Conservation (phyloP, 2,329 filamentous ascomycete genomes). For the Thermothelomyces thermophilus region DNA sequence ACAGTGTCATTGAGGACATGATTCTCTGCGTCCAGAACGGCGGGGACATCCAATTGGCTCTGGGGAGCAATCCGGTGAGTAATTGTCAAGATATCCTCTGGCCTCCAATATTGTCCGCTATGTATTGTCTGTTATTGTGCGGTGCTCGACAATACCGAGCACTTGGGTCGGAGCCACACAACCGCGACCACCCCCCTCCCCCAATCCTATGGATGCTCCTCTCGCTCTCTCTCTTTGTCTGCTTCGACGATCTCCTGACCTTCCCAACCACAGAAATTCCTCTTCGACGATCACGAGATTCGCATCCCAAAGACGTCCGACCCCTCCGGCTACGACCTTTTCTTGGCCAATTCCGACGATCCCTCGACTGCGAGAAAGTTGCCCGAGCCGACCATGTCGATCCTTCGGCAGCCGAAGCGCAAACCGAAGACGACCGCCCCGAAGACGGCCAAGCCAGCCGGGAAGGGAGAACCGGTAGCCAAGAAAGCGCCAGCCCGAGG, state of each 20-base stretch:
- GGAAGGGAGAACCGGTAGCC: slow-evolving; percentile 9
- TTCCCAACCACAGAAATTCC: slow-evolving; percentile 39
- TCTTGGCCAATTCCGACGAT: slow-evolving; percentile 46
- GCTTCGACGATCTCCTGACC: slow-evolving; percentile 1
- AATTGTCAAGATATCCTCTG: slow-evolving; percentile 8
- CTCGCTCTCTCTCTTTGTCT: not conserved
- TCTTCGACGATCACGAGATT: slow-evolving; percentile 40
- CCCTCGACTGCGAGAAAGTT: slow-evolving; percentile 42
- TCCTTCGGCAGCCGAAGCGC: slow-evolving; percentile 39
- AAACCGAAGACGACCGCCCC: slow-evolving; percentile 27
- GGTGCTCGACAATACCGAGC: slow-evolving; percentile 14
- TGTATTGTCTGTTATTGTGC: slow-evolving; percentile 11
- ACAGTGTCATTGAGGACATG: slow-evolving; percentile 55
- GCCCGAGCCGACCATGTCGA: slow-evolving; percentile 43
- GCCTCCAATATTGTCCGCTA: not conserved
- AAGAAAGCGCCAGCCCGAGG: slow-evolving; percentile 16
- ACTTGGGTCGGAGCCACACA: not conserved
- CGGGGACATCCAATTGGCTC: slow-evolving; percentile 48
- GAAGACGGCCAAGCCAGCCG: slow-evolving; percentile 27
- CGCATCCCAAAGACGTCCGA: slow-evolving; percentile 34
- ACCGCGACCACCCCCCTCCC: not conserved
- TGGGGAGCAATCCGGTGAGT: slow-evolving; percentile 53
- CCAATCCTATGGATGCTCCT: not conserved
- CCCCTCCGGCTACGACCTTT: slow-evolving; percentile 49
- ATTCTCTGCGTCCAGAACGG: slow-evolving; percentile 54